These are phyloP conservation scores for Curvularia hawaiiensis DNA, from an alignment of 2,329 filamentous ascomycete genomes.

Conservation along the genomic window DNA sequence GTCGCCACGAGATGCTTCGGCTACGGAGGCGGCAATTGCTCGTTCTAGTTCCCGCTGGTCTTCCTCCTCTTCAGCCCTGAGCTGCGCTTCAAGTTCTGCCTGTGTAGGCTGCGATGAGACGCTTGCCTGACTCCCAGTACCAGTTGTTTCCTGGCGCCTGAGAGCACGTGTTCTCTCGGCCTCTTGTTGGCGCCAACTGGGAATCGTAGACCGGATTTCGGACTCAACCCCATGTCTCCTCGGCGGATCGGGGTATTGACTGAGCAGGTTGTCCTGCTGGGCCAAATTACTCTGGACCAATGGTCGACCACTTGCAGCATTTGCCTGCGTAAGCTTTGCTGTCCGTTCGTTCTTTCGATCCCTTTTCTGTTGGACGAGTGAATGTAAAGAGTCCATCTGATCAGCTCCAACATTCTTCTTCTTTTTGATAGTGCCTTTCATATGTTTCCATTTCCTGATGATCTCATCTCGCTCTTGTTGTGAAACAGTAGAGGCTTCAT, in stretches of 20 bases:
- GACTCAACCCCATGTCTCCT: conserved; percentile 16
- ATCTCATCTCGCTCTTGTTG: conserved; percentile 68
- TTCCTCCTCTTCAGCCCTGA: conserved; percentile 39
- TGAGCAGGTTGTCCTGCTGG: conserved; percentile 23
- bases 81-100: conserved; percentile 26
- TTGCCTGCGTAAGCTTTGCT: conserved; percentile 26
- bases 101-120: conserved; percentile 18
- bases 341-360: conserved; percentile 44
- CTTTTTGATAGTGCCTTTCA: conserved; percentile 64
- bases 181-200: conserved; percentile 22
- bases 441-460: conserved; percentile 66
- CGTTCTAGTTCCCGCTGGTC: conserved; percentile 70
- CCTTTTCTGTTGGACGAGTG: conserved; percentile 47
- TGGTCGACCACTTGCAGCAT: conserved; percentile 24
- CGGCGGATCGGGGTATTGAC: conserved; percentile 18
- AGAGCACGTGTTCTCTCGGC: conserved; percentile 19
- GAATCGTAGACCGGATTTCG: conserved; percentile 23
- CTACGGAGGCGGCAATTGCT: conserved; percentile 68
- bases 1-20: conserved; percentile 72
- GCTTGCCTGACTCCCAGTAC: conserved; percentile 29
- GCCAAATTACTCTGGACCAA: conserved; percentile 19
- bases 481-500: conserved; percentile 63
- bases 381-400: conserved; percentile 57
- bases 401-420: conserved; percentile 56
- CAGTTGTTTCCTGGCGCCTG: conserved; percentile 29